phyloP scores from a whole-genome alignment of 2,329 filamentous ascomycete genomes.

The Cordyceps farinosa region DNA sequence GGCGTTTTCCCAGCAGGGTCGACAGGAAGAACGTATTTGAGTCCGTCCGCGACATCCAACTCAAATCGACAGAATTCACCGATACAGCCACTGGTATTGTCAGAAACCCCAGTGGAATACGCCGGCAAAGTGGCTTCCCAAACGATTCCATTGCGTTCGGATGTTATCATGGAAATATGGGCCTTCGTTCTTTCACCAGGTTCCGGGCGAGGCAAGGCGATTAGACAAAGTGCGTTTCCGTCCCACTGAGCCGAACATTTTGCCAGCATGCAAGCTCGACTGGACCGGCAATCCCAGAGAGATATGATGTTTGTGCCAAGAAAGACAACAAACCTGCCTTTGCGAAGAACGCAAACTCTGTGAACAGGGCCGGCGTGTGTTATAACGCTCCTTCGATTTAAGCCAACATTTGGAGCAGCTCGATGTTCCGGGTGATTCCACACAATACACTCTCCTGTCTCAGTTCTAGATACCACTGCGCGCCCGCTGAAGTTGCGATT shows the following conservation, averaged over 20 bases:
- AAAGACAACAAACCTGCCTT: constrained; percentile 78
- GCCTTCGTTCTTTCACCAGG: constrained; percentile 53
- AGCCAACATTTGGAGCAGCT: constrained; percentile 42
- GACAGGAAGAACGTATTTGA: constrained; percentile 71
- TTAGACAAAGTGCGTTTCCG: constrained; percentile 74
- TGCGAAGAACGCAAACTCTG: constrained; percentile 72
- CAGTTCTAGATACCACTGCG: constrained; percentile 76
- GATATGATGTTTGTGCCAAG: constrained; percentile 67
- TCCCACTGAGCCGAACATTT: constrained; percentile 49
- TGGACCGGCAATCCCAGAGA: constrained; percentile 72
- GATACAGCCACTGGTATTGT: constrained; percentile 37
- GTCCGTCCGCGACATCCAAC: constrained; percentile 55
- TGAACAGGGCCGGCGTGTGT: constrained; percentile 68
- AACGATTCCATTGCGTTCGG: constrained; percentile 72
- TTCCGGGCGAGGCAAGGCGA: constrained; percentile 65
- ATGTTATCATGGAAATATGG: constrained; percentile 79
- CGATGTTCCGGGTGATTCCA: constrained; percentile 62
- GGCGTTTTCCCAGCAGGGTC: constrained; percentile 77
- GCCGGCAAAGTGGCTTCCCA: constrained; percentile 71
- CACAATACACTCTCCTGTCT: constrained; percentile 73
- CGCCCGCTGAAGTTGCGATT: constrained; percentile 79
- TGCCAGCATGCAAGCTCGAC: constrained; percentile 54
- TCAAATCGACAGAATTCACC: constrained; percentile 69
- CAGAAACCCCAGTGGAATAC: constrained; percentile 31
- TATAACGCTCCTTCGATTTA: constrained; percentile 66